A percentile compares a stretch with the other conserved stretches of the same genome.
These are phyloP conservation scores for Coleophoma crateriformis DNA, from an alignment of 2,329 filamentous ascomycete species.

Conservation along the genomic window DNA sequence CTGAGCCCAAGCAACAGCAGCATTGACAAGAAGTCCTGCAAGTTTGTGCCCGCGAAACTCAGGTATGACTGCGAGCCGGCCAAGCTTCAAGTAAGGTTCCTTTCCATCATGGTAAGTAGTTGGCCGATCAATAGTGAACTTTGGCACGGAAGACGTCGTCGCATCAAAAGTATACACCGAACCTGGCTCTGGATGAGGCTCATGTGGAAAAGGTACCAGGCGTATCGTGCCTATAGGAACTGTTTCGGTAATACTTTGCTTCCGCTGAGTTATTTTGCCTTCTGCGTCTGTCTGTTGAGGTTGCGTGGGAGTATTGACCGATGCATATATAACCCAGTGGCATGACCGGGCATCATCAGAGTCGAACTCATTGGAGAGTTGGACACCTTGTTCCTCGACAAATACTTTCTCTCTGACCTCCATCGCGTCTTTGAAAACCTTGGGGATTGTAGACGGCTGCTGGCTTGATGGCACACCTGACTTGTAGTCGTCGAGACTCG, in stretches of 20 bases:
- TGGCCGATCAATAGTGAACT: conserved; percentile 17
- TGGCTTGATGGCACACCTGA: conserved; percentile 30
- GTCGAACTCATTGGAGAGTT: conserved; percentile 70
- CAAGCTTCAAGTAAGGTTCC: conserved; percentile 79
- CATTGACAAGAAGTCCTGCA: conserved; percentile 59
- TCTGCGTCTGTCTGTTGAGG: conserved; percentile 37
- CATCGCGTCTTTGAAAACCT: conserved; percentile 56
- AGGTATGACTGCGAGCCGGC: conserved; percentile 65
- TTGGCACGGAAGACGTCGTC: conserved; percentile 4
- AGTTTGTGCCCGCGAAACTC: conserved; percentile 62
- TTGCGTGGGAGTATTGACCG: conserved; percentile 42
- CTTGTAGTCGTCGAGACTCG: conserved; percentile 43
- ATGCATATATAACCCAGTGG: conserved; percentile 84
- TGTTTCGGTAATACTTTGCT: conserved; percentile 35
- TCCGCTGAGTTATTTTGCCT: conserved; percentile 35
- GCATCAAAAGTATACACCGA: conserved; percentile 7
- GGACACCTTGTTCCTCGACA: conserved; percentile 49
- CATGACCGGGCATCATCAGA: conserved; percentile 71
- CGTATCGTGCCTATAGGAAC: conserved; percentile 70
- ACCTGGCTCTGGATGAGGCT: conserved; percentile 48
- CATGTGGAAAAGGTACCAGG: conserved; percentile 75
- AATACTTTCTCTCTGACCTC: conserved; percentile 52
- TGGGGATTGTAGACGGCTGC: conserved; percentile 40
- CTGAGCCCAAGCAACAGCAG: conserved; percentile 62
- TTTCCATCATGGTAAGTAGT: conserved; percentile 51